These are phyloP conservation scores for Amylocystis lapponica DNA, from an alignment of 768 basidiomycete species.

Conservation along the genomic window DNA sequence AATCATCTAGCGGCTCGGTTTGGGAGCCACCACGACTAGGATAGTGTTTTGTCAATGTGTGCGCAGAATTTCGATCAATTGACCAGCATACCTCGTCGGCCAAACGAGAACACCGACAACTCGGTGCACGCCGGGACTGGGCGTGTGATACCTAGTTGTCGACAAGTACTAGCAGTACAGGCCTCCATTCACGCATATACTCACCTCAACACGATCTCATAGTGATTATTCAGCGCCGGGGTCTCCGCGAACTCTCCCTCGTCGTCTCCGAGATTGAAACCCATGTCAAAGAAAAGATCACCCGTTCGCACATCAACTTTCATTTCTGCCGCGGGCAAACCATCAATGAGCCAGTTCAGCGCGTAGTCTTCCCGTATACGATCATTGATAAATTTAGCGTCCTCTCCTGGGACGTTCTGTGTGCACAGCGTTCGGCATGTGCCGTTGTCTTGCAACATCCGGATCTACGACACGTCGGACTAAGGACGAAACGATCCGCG, in stretches of 20 bases:
- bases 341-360: slow-evolving; percentile 92
- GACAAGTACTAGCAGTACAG: too few species aligned
- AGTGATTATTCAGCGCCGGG: slow-evolving; percentile 89
- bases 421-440: slow-evolving; percentile 77
- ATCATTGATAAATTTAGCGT: slow-evolving; percentile 87
- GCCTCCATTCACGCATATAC: too few species aligned
- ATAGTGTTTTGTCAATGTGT: too few species aligned
- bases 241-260: slow-evolving; percentile 48
- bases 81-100: slow-evolving; percentile 39
- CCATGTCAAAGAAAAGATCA: slow-evolving; percentile 90
- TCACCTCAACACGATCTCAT: slow-evolving; percentile 76
- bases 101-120: slow-evolving; percentile 94
- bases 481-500: neutral
- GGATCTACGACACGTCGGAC: slow-evolving; percentile 43
- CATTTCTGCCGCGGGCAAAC: slow-evolving; percentile 91
- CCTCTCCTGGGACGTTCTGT: slow-evolving; percentile 52
- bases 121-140: slow-evolving; percentile 63
- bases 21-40: slow-evolving; percentile 63
- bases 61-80: too few species aligned
- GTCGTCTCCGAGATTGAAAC: slow-evolving; percentile 85
- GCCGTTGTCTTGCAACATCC: slow-evolving; percentile 71
- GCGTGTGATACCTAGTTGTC: slow-evolving; percentile 67
- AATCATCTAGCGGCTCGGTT: slow-evolving; percentile 42
- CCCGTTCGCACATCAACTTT: slow-evolving; percentile 71
- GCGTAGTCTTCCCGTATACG: slow-evolving; percentile 91